Conservation (phyloP, 2,329 filamentous ascomycete species). For the Sporothrix dimorphospora region DNA sequence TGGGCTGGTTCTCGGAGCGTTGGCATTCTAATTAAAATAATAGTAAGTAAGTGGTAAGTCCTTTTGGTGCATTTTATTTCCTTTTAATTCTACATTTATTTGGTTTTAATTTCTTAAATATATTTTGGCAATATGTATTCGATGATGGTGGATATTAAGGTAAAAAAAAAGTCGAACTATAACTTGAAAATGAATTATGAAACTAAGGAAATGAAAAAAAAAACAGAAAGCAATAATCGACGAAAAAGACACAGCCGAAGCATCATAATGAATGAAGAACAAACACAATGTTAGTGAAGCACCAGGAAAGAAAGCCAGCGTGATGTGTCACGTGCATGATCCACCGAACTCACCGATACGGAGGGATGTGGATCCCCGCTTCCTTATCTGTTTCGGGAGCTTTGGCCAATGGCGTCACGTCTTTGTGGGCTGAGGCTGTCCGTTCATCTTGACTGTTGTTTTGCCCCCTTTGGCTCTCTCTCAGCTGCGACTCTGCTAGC, state of each 20-base stretch:
- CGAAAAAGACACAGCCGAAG: no score
- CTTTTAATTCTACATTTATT: not conserved
- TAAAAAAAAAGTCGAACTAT: no score
- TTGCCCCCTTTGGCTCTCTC: not conserved
- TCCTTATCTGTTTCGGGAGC: slow-evolving; percentile 11
- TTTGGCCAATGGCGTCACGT: slow-evolving; percentile 21
- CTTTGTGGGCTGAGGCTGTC: not conserved
- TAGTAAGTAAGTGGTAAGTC: not conserved
- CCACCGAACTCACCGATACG: not conserved
- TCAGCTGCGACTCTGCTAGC: not conserved
- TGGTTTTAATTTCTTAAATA: not conserved
- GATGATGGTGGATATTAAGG: no score
- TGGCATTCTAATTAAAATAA: not conserved
- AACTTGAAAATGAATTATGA: no score
- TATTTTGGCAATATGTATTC: not conserved
- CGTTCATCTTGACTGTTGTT: not conserved
- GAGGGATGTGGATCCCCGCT: not conserved
- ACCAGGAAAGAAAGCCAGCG: not conserved
- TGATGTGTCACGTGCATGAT: not conserved
- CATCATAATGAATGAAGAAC: no score
- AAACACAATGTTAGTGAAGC: not conserved
- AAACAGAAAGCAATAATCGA: no score
- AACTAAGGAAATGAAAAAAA: no score
- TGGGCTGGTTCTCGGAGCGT: not conserved
- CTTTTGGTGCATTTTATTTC: not conserved